Evolutionary conservation across 1,139 yeast genomes (phyloP).

Genomic region (Scheffersomyces cryptocercus): DNA sequence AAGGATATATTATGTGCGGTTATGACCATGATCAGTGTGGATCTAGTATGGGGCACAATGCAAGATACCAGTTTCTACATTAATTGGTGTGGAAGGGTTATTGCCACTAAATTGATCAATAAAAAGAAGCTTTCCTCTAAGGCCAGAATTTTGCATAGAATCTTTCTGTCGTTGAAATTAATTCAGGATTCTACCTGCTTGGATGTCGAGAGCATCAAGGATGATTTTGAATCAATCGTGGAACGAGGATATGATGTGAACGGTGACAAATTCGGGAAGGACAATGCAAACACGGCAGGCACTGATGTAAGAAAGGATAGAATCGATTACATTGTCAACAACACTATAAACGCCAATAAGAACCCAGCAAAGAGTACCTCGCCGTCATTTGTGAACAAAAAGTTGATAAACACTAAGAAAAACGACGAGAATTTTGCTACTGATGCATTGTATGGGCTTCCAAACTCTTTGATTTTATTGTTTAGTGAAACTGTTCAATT

Average conservation of each 20-base stretch:
- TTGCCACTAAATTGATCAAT: slow-evolving; percentile 64
- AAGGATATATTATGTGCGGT: slow-evolving; percentile 85
- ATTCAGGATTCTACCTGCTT: slow-evolving; percentile 74
- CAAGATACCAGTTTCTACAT: slow-evolving; percentile 78
- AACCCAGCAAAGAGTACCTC: slow-evolving; percentile 24
- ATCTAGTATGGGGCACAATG: slow-evolving; percentile 91
- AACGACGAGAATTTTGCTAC: slow-evolving; percentile 65
- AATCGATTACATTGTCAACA: slow-evolving; percentile 49
- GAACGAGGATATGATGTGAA: slow-evolving; percentile 41
- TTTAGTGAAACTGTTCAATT: slow-evolving; percentile 72
- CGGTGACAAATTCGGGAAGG: slow-evolving; percentile 34
- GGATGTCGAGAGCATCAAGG: slow-evolving; percentile 42
- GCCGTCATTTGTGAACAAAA: slow-evolving; percentile 46
- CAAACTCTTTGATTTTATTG: slow-evolving; percentile 72
- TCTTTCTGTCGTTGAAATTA: slow-evolving; percentile 71
- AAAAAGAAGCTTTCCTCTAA: slow-evolving; percentile 72
- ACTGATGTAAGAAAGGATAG: slow-evolving; percentile 32
- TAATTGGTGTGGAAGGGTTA: slow-evolving; percentile 74
- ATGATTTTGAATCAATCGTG: slow-evolving; percentile 32
- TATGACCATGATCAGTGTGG: slow-evolving; percentile 84
- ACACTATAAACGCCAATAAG: slow-evolving; percentile 10
- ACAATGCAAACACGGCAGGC: slow-evolving; percentile 1
- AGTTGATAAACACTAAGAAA: slow-evolving; percentile 43
- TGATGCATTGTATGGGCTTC: slow-evolving; percentile 82
- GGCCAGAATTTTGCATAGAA: slow-evolving; percentile 75